phyloP scores from a whole-genome alignment of 345 rosid genomes.

The Tarenaya hassleriana region DNA sequence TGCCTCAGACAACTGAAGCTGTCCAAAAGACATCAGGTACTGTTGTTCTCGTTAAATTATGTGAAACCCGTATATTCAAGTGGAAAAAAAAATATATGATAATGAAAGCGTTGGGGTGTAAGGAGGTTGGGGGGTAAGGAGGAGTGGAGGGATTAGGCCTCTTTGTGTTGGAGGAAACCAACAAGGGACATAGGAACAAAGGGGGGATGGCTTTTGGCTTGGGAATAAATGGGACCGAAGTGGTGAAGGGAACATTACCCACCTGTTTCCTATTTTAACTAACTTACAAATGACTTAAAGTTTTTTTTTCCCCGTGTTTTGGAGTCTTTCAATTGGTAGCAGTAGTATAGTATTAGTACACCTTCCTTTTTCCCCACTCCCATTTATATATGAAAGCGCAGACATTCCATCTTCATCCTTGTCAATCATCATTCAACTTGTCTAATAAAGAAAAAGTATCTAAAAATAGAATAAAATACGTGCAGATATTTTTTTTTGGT shows the following conservation, averaged over 20 bases:
- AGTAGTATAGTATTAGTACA: no score
- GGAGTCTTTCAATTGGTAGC: no score
- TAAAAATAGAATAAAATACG: no score
- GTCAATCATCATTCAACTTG: no score
- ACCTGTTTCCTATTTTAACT: slow-evolving; percentile 20
- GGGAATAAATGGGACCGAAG: slow-evolving; percentile 24
- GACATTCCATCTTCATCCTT: no score
- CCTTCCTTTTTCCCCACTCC: no score
- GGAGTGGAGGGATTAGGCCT: slow-evolving; percentile 13
- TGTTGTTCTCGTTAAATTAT: slow-evolving; percentile 7
- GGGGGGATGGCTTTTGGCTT: slow-evolving; percentile 6
- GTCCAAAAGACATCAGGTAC: slow-evolving; percentile 25
- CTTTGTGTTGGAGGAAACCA: slow-evolving; percentile 12
- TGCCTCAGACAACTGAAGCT: slow-evolving; percentile 30
- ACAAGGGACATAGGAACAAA: slow-evolving; percentile 29
- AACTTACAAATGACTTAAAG: slow-evolving; percentile 31
- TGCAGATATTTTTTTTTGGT: no score
- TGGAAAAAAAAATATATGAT: slow-evolving; percentile 1
- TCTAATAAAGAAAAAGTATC: no score
- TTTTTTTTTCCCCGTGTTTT: no score
- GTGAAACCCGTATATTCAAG: not conserved
- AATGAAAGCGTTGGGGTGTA: not conserved
- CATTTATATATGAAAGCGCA: no score
- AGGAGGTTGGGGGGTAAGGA: slow-evolving; percentile 3
- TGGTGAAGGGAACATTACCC: slow-evolving; percentile 12